Conservation (phyloP, 2,329 filamentous ascomycete species). For the Trichoderma asperellum region DNA sequence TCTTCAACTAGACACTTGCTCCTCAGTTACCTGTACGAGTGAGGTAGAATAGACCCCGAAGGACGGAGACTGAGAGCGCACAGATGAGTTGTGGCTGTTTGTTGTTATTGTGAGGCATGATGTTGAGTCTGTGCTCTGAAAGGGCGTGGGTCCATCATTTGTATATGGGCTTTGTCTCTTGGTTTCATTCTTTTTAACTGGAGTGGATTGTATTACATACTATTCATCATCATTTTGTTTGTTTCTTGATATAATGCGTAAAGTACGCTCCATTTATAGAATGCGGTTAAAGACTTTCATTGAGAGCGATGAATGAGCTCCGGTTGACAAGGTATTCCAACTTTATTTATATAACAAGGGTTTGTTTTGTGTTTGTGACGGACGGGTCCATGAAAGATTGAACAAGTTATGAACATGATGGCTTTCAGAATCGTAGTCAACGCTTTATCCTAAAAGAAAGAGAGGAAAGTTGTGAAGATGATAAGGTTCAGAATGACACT, state of each 20-base stretch:
- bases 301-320: neutral
- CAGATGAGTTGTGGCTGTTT: neutral
- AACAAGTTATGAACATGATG: neutral
- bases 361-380: neutral
- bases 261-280: neutral
- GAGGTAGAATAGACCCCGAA: neutral
- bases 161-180: neutral
- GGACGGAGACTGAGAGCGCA: neutral
- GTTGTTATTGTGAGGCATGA: neutral
- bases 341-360: neutral
- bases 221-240: neutral
- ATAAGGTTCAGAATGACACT: too few relatives aligned
- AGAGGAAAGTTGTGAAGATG: too few relatives aligned
- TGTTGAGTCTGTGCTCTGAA: constrained; percentile 9
- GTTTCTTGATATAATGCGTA: neutral
- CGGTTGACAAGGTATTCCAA: neutral
- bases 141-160: neutral
- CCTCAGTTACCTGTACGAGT: too few relatives aligned
- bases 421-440: neutral
- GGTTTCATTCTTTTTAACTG: neutral
- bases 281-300: neutral
- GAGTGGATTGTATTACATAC: neutral
- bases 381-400: neutral
- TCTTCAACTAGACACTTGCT: neutral
- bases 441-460: neutral